Conservation (phyloP, 768 basidiomycete genomes). For the Suillus americanus region DNA sequence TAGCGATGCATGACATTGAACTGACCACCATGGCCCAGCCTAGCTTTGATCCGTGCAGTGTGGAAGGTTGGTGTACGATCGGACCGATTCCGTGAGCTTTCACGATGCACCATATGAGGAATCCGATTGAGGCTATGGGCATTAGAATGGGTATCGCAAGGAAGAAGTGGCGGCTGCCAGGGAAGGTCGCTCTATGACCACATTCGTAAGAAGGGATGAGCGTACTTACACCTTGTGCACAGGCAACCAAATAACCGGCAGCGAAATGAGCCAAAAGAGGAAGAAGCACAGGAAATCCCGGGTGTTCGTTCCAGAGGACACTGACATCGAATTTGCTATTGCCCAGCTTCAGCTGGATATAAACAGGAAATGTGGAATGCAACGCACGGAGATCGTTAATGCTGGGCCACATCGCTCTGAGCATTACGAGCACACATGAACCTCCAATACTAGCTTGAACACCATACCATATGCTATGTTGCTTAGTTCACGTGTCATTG, state of each 20-base stretch:
- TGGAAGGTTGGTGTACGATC: slow-evolving; percentile 63
- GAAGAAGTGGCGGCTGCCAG: slow-evolving; percentile 75
- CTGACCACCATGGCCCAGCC: slow-evolving; percentile 76
- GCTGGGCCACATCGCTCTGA: slow-evolving; percentile 76
- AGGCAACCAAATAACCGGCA: slow-evolving; percentile 81
- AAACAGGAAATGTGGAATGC: not conserved
- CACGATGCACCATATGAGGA: slow-evolving; percentile 77
- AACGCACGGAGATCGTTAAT: slow-evolving; percentile 62
- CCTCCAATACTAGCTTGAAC: slow-evolving; percentile 83
- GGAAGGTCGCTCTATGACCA: slow-evolving; percentile 13
- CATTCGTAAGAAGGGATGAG: slow-evolving; percentile 11
- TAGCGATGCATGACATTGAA: slow-evolving; percentile 77
- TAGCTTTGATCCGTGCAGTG: slow-evolving; percentile 64
- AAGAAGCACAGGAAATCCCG: slow-evolving; percentile 81
- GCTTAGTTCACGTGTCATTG: slow-evolving; percentile 14
- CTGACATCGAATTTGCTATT: slow-evolving; percentile 67
- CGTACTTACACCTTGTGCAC: slow-evolving; percentile 70
- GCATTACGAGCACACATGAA: slow-evolving; percentile 69
- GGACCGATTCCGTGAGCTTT: slow-evolving; percentile 79
- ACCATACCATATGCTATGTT: slow-evolving; percentile 66
- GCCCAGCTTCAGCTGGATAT: not conserved
- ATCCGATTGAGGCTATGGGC: slow-evolving; percentile 65
- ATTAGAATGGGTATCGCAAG: slow-evolving; percentile 73
- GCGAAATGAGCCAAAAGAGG: slow-evolving; percentile 80
- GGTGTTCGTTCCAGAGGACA: slow-evolving; percentile 69